Evolutionary conservation across 169 alveolate genomes (phyloP).

Genomic region (Eimeria maxima): DNA sequence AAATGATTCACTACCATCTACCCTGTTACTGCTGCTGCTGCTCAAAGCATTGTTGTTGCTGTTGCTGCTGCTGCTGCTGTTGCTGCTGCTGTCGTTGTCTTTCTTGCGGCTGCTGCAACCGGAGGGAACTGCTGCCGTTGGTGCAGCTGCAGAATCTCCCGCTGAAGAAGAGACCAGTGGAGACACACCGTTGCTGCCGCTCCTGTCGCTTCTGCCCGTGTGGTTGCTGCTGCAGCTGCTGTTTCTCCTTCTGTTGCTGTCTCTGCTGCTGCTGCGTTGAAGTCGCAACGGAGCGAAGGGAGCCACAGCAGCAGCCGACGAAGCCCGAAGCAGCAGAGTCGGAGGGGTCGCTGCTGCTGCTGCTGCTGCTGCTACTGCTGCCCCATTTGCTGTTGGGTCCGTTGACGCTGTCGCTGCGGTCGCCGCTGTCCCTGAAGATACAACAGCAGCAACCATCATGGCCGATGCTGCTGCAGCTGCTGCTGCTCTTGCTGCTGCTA

Average conservation of each 20-base stretch:
- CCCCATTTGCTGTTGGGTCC: conserved; percentile 1
- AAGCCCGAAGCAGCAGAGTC: not conserved
- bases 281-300: not conserved
- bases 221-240: no score
- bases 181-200: no score
- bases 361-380: conserved; percentile 3
- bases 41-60: no score
- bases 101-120: not conserved
- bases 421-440: conserved; percentile 26
- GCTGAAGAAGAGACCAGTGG: no score
- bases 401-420: not conserved
- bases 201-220: no score
- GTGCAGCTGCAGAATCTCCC: no score
- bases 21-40: conserved; percentile 6
- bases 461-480: not conserved
- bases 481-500: conserved; percentile 42
- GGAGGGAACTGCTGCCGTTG: no score
- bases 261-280: no score
- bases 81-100: conserved; percentile 18
- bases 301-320: conserved; percentile 10
- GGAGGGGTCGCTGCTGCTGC: not conserved
- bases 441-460: conserved; percentile 21
- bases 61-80: not conserved
- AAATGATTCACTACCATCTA: not conserved
- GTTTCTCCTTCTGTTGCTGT: no score